Base-by-base conservation (phyloP, 2,329 filamentous ascomycete species). In the Alternaria viburni region DNA sequence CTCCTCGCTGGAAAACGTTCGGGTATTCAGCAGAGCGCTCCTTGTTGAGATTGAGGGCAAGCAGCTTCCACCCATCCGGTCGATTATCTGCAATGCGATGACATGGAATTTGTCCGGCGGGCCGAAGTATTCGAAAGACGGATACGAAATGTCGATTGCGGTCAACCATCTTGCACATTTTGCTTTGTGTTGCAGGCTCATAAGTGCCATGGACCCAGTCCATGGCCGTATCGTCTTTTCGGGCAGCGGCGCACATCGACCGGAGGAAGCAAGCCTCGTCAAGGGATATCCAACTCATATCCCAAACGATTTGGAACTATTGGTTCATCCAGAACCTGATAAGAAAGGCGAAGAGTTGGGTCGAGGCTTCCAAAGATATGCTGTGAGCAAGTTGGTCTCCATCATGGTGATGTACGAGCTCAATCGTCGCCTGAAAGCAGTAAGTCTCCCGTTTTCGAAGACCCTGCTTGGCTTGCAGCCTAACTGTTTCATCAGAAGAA, bases 311-410 rank as follows among this genome's bases (percentile, higher is more conserved):
- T 47, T 83, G 3, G 79, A 82, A 5, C 43, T 73, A 3, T 69
- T 84, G 47, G 73, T 80, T 9, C 77, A 80, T 52, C 80, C 81
- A 2, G 26, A 50, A 0, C 58, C 70, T 4, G 79, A 82, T 61
- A 61, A 64, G 1, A 43, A 58, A 3, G 57, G 57, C 0, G 78
- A 84, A 17, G 73, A 77, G 21, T 64, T 77, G 21, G 82, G 79
- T 4, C 70, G 74, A 6, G 83, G 83, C 4, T 83, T 83, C 30
- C 77, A 82, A 57, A 72, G 81, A 57, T 86, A 85, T 66, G 82
- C 75, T 3, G 79, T 77, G 23, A 79, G 81, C 1, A 85, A 84
- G 66, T 66, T 82, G 13, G 81, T 78, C 4, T 70, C 80, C 12
- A 69, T 82, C 5, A 81, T 80, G 69, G 80, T 79, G 65, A 79